These are phyloP conservation scores for Podila horticola DNA, from an alignment of 192 early-diverging fungal species.

Conservation along the genomic window DNA sequence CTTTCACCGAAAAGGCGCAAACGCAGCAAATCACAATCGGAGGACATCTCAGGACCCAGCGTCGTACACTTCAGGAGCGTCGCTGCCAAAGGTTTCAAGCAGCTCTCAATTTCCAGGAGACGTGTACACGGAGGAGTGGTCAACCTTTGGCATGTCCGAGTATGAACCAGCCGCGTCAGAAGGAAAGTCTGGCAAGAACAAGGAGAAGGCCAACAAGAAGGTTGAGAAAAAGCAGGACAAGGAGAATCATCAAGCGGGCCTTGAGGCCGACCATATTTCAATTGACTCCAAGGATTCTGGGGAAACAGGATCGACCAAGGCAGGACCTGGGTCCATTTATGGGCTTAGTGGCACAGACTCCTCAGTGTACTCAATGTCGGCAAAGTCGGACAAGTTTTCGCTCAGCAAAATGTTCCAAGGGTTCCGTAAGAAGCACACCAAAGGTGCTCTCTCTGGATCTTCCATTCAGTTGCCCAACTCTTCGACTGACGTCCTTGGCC, in stretches of 20 bases:
- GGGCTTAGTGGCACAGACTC: constrained; percentile 11
- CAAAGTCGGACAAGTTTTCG: constrained; percentile 38
- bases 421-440: constrained; percentile 42
- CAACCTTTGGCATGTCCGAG: constrained; percentile 32
- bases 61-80: constrained; percentile 13
- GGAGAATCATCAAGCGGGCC: background rate
- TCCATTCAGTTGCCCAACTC: constrained; percentile 1
- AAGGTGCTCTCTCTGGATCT: constrained; percentile 29
- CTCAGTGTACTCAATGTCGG: background rate
- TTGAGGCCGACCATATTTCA: constrained; percentile 14
- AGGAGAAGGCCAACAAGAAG: constrained; percentile 15
- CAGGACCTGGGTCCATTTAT: constrained; percentile 11
- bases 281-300: constrained; percentile 43
- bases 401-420: constrained; percentile 47
- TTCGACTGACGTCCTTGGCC: constrained; percentile 13
- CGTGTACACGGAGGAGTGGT: constrained; percentile 28
- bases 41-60: constrained; percentile 27
- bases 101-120: constrained; percentile 1
- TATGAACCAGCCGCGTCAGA: constrained; percentile 20
- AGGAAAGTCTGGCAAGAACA: constrained; percentile 17
- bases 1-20: background rate
- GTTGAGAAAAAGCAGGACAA: background rate
- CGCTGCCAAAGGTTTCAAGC: background rate
- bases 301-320: constrained; percentile 29
- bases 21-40: background rate